Evolutionary conservation across 1,284 basidiomycete genomes (phyloP), one percentile per base, ranked within the genome.

Genomic region (Wolfiporia cocos): DNA sequence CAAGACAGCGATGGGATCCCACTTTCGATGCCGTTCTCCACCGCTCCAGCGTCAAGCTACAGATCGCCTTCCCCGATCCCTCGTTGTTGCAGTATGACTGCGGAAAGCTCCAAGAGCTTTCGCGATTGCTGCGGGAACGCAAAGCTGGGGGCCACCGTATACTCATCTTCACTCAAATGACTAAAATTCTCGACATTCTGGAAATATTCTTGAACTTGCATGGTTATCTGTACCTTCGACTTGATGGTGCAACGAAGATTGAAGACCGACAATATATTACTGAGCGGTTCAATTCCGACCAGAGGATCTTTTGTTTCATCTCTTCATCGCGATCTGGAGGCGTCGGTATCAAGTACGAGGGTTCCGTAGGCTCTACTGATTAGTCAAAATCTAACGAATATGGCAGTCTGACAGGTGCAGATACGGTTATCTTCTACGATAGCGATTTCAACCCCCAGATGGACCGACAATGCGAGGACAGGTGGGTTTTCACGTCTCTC

Each of bases 141-240:
- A 92, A 94, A 57, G 79, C 79, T 0, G 90, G 80, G 2, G 91
- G 92, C 0, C 93, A 97, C 59, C 86, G 94, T 1, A 77, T 92
- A 18, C 73, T 98, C 37, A 95, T 98, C 54, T 98, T 98, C 63
- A 98, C 94, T 0, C 94, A 98, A 58, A 98, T 98, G 94, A 97
- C 94, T 18, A 76, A 78, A 45, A 87, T 98, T 28, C 73, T 98
- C 42, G 94, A 98, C 62, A 94, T 98, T 43, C 73, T 98, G 38
- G 95, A 98, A 60, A 83, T 85, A 28, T 97, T 95, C 66, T 73
- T 98, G 46, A 95, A 88, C 55, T 84, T 92, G 51, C 92, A 94
- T 55, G 95, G 94, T 0, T 92, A 95, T 60, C 76, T 94, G 4
- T 98, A 98, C 62, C 76, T 97, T 7, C 78, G 94, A 4, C 69